Evolutionary conservation across 371 early-diverging fungal genomes (phyloP).

Genomic region (Blakeslea trispora): DNA sequence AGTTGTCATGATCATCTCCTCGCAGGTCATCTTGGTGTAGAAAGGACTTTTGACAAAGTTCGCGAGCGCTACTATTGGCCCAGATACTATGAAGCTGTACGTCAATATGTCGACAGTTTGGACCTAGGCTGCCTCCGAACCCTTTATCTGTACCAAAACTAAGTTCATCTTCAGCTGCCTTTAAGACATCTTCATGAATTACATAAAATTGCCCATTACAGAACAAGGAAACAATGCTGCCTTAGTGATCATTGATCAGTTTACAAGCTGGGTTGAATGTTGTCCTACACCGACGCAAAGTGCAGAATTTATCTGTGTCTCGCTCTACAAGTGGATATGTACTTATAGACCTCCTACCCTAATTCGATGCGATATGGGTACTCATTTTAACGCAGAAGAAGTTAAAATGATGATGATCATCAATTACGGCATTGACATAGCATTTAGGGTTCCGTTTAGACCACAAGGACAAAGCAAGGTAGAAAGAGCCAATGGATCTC

Average conservation of each 20-base stretch:
- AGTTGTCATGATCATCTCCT: conserved; percentile 1
- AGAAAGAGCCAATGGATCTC: background rate
- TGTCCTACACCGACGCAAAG: conserved; percentile 1
- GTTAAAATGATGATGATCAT: background rate
- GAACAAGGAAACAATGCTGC: background rate
- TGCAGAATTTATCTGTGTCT: background rate
- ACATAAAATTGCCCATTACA: background rate
- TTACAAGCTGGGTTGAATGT: conserved; percentile 9
- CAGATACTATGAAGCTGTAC: conserved; percentile 5
- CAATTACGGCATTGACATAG: background rate
- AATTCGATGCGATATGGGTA: conserved; percentile 4
- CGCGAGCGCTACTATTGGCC: conserved; percentile 4
- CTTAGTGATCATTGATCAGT: conserved; percentile 9
- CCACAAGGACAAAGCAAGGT: conserved; percentile 8
- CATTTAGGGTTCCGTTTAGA: background rate
- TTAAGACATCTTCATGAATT: conserved; percentile 8
- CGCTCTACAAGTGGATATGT: conserved; percentile 5
- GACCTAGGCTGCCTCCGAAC: background rate
- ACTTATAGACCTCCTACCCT: background rate
- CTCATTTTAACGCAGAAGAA: conserved; percentile 1
- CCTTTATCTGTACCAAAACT: background rate
- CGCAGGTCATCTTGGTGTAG: background rate
- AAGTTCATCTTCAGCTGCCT: background rate
- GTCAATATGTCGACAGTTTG: background rate
- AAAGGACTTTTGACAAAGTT: background rate